Evolutionary conservation across 78 protist genomes (phyloP).

Genomic region (Anaeramoeba ignava): DNA sequence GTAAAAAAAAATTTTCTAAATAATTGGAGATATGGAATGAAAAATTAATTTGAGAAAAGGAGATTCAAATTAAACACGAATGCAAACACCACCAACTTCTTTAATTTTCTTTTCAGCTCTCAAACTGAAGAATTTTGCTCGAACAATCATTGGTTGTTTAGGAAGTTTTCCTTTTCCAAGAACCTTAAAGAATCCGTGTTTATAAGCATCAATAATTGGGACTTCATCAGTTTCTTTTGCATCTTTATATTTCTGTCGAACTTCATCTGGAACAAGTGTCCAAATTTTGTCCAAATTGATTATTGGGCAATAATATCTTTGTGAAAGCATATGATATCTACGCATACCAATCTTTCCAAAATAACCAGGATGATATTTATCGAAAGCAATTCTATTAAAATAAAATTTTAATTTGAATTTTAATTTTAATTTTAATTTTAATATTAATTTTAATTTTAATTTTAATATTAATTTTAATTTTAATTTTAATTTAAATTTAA

Average conservation of each 20-base stretch:
- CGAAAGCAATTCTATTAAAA: slow-evolving; percentile 1
- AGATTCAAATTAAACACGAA: too few relatives aligned
- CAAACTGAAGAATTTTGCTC: slow-evolving; percentile 84
- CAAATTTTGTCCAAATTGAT: slow-evolving; percentile 86
- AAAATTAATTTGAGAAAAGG: too few relatives aligned
- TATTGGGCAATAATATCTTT: slow-evolving; percentile 66
- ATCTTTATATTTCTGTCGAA: slow-evolving; percentile 17
- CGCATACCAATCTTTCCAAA: slow-evolving; percentile 99
- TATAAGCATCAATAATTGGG: slow-evolving; percentile 81
- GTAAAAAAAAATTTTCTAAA: too few relatives aligned
- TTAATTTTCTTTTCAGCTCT: slow-evolving; percentile 92
- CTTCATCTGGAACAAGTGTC: slow-evolving; percentile 70
- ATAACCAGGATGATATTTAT: slow-evolving; percentile 93
- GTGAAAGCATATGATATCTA: slow-evolving; percentile 66
- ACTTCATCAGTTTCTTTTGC: slow-evolving; percentile 31
- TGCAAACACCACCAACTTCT: slow-evolving; percentile 91
- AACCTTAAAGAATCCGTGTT: slow-evolving; percentile 79
- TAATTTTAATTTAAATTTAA: too few relatives aligned
- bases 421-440: too few relatives aligned
- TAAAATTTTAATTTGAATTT: not conserved
- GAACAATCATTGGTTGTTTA: slow-evolving; percentile 81
- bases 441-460: too few relatives aligned
- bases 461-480: too few relatives aligned
- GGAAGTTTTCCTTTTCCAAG: slow-evolving; percentile 94
- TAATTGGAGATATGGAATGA: too few relatives aligned